phyloP scores from a whole-genome alignment of 768 basidiomycete genomes.

The Suillus variegatus region DNA sequence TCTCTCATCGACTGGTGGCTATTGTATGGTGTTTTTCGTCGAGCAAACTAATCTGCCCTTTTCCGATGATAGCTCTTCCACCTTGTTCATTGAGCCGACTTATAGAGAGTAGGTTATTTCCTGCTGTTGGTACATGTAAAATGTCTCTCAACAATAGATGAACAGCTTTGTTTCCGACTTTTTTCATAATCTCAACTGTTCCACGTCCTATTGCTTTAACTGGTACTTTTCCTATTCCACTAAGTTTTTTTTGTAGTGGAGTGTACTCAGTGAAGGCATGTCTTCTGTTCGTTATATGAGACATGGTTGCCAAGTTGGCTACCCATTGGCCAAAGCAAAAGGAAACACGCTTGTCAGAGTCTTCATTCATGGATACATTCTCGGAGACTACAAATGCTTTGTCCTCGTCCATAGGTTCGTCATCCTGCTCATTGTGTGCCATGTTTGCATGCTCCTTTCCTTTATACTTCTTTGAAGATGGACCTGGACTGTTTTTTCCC shows the following conservation, averaged over 20 bases:
- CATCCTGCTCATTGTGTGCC: no score
- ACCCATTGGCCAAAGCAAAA: slow-evolving; percentile 8
- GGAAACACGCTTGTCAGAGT: no score
- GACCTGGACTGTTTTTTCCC: no score
- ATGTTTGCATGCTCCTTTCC: no score
- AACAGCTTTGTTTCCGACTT: no score
- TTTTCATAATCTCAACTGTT: neutral
- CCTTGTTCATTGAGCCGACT: neutral
- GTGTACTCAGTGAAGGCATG: neutral
- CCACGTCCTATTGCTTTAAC: neutral
- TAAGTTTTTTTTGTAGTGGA: neutral
- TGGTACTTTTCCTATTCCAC: no score
- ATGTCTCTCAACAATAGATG: neutral
- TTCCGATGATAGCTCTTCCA: neutral
- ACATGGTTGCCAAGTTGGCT: neutral
- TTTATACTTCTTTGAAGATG: no score
- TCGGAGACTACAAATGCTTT: no score
- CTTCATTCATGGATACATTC: no score
- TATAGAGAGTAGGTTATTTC: slow-evolving; percentile 9
- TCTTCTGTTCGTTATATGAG: neutral
- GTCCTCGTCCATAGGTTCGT: no score
- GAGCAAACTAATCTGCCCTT: neutral
- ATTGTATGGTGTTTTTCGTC: no score
- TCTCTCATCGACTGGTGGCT: no score
- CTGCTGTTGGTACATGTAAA: slow-evolving; percentile 1